Evolutionary conservation across 306 rosid species (phyloP), one percentile per base, ranked within the genome.

Genomic region (Spatholobus suberectus): DNA sequence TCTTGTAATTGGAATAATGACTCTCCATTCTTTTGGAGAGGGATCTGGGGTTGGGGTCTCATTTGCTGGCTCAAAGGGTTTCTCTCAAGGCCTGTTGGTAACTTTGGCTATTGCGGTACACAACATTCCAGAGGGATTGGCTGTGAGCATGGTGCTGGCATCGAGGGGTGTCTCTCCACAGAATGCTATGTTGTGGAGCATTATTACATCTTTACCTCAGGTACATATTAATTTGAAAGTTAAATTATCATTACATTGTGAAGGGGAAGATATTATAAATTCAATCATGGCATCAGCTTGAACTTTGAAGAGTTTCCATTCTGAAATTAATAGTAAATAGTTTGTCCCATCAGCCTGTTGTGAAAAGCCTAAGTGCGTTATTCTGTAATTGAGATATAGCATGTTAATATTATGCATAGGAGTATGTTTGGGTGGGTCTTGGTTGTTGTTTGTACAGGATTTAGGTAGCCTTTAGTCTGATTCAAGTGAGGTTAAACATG

Each of bases 21-120:
- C 98, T 67, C 98, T 94, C 62, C 99, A 96, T 89, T 96, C 98
- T 59, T 96, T 96, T 85, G 99, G 99, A 49, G 98, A 92, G 88
- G 98, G 99, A 57, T 94, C 97, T 80, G 98, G 99, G 70, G 98
- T 96, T 52, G 99, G 99, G 63, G 99, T 96, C 86, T 96, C 99
- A 27, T 96, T 94, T 90, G 96, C 99, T 76, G 98, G 98, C 40
- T 88, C 96, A 34, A 96, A 91, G 87, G 99, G 98, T 83, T 96
- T 94, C 85, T 84, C 98, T 85, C 98, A 96, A 88, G 99, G 99
- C 40, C 88, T 94, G 81, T 79, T 96, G 88, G 97, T 96, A 71
- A 96, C 98, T 79, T 89, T 94, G 89, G 99, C 98, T 84, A 94
- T 92, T 52, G 99, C 97, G 3, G 97, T 94, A 40, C 98, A 96